phyloP scores from a whole-genome alignment of 2,329 filamentous ascomycete genomes.

The Triangularia verruculosa region DNA sequence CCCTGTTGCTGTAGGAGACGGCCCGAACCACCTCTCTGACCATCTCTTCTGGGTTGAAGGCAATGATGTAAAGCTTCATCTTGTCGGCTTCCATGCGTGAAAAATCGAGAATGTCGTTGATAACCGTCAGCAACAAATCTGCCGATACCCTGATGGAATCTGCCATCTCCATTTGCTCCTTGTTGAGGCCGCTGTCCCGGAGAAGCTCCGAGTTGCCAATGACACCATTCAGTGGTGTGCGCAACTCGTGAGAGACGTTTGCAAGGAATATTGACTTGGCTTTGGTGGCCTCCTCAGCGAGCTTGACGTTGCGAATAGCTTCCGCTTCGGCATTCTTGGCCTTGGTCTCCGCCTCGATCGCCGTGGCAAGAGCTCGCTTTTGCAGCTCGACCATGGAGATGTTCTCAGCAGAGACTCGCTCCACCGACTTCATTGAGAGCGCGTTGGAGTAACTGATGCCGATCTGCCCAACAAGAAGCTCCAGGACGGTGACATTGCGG shows the following conservation, averaged over 20 bases:
- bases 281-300: constrained; percentile 79
- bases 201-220: constrained; percentile 86
- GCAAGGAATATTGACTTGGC: constrained; percentile 79
- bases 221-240: constrained; percentile 81
- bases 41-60: constrained; percentile 66
- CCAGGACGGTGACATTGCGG: constrained; percentile 63
- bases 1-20: constrained; percentile 62
- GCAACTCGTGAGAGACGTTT: constrained; percentile 77
- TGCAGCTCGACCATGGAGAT: constrained; percentile 75
- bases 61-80: constrained; percentile 74
- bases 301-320: constrained; percentile 73
- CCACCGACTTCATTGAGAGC: constrained; percentile 65
- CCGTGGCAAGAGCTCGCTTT: constrained; percentile 69
- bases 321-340: constrained; percentile 74
- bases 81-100: constrained; percentile 90
- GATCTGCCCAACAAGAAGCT: constrained; percentile 76
- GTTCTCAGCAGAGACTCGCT: constrained; percentile 76
- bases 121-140: constrained; percentile 83
- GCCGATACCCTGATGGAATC: constrained; percentile 84
- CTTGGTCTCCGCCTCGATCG: constrained; percentile 69
- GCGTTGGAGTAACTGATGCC: constrained; percentile 69
- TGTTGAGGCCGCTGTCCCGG: constrained; percentile 69
- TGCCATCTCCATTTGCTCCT: constrained; percentile 79
- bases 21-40: constrained; percentile 64
- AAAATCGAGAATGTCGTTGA: constrained; percentile 95